Evolutionary conservation across 2,329 filamentous ascomycete species (phyloP).

Genomic region (Aureobasidium sp.): DNA sequence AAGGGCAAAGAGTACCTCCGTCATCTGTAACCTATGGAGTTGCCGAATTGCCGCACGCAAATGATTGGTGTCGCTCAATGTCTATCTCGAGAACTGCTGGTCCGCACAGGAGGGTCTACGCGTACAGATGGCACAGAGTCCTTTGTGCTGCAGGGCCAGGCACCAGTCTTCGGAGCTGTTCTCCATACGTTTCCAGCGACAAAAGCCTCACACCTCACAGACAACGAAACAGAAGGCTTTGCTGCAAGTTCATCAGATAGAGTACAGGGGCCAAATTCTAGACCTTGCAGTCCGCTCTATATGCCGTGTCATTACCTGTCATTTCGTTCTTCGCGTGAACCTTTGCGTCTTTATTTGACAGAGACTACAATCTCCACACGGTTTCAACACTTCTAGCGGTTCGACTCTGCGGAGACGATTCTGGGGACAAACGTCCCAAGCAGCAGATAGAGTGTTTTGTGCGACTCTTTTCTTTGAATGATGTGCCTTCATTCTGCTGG

Average conservation of each 20-base stretch:
- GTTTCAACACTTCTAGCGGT: not conserved
- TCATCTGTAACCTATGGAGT: not conserved
- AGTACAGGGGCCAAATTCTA: not conserved
- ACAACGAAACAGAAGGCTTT: not conserved
- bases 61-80: not conserved
- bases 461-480: not conserved
- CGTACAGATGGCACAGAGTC: not conserved
- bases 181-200: not conserved
- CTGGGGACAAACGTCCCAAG: not conserved
- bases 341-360: not conserved
- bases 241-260: not conserved
- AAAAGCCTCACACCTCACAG: conserved; percentile 4
- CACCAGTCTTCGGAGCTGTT: not conserved
- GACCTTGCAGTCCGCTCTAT: not conserved
- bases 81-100: not conserved
- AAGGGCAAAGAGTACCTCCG: not conserved
- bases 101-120: not conserved
- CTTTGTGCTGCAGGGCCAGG: conserved; percentile 4
- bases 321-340: no score
- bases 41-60: not conserved
- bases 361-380: conserved; percentile 4
- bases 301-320: not conserved
- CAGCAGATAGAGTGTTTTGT: not conserved
- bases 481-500: not conserved
- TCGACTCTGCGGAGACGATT: not conserved